Conservation (phyloP, 345 rosid genomes). For the Syzygium aqueum region DNA sequence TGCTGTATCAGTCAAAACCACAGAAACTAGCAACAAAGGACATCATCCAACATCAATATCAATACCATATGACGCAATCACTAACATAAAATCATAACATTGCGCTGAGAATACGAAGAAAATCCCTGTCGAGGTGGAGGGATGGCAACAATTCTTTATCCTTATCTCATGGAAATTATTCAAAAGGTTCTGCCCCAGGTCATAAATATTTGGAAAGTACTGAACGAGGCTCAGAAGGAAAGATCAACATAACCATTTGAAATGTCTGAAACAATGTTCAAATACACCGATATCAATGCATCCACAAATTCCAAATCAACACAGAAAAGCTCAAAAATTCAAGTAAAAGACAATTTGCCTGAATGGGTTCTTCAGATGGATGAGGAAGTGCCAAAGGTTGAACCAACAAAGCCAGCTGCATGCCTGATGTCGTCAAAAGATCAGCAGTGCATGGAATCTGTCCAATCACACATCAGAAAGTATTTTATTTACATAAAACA, state of each 20-base stretch:
- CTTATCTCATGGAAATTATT: neutral
- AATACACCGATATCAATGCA: neutral
- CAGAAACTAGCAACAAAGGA: neutral
- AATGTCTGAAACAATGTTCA: neutral
- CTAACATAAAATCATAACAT: neutral
- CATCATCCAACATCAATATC: neutral
- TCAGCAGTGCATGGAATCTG: conserved; percentile 97
- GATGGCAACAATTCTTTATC: neutral
- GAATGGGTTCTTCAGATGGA: conserved; percentile 95
- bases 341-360: conserved; percentile 27
- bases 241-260: neutral
- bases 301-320: neutral
- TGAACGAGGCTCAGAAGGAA: neutral
- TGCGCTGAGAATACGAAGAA: neutral
- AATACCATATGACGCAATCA: neutral
- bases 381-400: conserved; percentile 96
- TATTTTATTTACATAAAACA: neutral
- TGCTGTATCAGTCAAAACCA: neutral
- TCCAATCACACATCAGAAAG: neutral
- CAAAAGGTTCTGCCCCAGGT: neutral
- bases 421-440: conserved; percentile 86
- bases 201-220: neutral
- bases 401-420: conserved; percentile 88
- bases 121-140: neutral
- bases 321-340: neutral